Evolutionary conservation across 192 early-diverging fungal species (phyloP).

Genomic region (Dispira simplex): DNA sequence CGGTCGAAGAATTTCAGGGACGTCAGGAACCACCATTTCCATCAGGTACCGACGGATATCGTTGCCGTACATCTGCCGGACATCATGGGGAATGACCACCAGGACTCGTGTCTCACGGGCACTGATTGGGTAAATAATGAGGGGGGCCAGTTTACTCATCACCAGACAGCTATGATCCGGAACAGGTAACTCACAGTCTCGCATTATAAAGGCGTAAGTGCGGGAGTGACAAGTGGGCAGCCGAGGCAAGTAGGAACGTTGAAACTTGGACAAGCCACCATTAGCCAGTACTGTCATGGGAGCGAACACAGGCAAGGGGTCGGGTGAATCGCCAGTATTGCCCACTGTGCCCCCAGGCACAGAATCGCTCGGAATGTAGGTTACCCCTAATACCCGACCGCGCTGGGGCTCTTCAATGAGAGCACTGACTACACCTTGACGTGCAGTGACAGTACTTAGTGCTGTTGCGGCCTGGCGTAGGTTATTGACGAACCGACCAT

Average conservation of each 20-base stretch:
- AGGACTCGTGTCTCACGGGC: slow-evolving; percentile 75
- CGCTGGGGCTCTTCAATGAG: slow-evolving; percentile 30
- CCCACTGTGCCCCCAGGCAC: too few species aligned
- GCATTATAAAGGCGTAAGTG: slow-evolving; percentile 38
- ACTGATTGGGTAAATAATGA: slow-evolving; percentile 85
- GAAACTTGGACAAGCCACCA: slow-evolving; percentile 74
- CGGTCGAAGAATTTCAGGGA: slow-evolving; percentile 44
- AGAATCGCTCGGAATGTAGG: slow-evolving; percentile 1
- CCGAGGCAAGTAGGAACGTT: slow-evolving; percentile 22
- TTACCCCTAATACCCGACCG: slow-evolving; percentile 5
- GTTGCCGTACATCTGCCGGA: slow-evolving; percentile 45
- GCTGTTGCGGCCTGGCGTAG: slow-evolving; percentile 42
- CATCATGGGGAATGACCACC: slow-evolving; percentile 80
- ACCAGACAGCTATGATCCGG: slow-evolving; percentile 84
- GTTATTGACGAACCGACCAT: slow-evolving; percentile 84
- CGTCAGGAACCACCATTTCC: slow-evolving; percentile 44
- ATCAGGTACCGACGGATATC: slow-evolving; percentile 39
- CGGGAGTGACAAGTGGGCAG: slow-evolving; percentile 11
- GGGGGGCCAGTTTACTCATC: slow-evolving; percentile 65
- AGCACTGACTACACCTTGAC: slow-evolving; percentile 67
- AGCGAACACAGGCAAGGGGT: neutral
- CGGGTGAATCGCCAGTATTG: too few species aligned
- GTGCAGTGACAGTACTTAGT: slow-evolving; percentile 46
- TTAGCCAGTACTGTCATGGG: slow-evolving; percentile 37
- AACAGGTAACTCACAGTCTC: slow-evolving; percentile 55